Evolutionary conservation across 495 filamentous ascomycete species (phyloP).

Genomic region (Penicillium desertorum): DNA sequence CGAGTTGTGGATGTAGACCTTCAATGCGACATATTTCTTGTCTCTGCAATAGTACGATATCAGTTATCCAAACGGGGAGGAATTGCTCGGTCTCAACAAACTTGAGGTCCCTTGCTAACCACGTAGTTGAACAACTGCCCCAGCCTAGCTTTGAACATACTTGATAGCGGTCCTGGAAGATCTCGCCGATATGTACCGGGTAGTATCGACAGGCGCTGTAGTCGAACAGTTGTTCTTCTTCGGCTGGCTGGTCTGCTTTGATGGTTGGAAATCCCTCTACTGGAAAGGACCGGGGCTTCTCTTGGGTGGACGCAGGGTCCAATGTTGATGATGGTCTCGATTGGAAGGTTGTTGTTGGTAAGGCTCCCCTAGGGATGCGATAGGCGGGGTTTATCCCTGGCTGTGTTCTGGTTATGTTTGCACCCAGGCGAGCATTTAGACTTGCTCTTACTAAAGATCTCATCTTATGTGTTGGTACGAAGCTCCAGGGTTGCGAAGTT

Average conservation of each 20-base stretch:
- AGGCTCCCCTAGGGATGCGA: background rate
- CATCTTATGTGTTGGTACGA: background rate
- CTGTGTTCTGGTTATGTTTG: background rate
- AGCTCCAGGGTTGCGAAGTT: background rate
- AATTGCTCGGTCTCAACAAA: constrained; percentile 18
- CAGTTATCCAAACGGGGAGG: constrained; percentile 2
- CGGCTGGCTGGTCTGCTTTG: constrained; percentile 23
- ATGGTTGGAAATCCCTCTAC: constrained; percentile 12
- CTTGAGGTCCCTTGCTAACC: constrained; percentile 50
- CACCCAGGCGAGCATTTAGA: background rate
- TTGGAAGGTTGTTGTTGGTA: background rate
- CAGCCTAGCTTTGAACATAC: constrained; percentile 56
- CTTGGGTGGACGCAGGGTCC: background rate
- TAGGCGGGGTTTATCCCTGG: background rate
- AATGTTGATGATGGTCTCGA: background rate
- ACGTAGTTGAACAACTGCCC: constrained; percentile 51
- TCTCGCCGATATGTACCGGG: constrained; percentile 49
- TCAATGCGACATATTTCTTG: constrained; percentile 41
- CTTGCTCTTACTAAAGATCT: background rate
- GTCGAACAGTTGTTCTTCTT: constrained; percentile 47
- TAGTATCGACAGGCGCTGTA: constrained; percentile 48
- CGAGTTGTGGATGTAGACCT: constrained; percentile 35
- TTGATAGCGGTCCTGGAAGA: constrained; percentile 49
- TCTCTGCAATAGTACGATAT: constrained; percentile 17
- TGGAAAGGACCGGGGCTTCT: background rate